Evolutionary conservation across 202 grass and related monocot species (phyloP), one percentile per base, ranked within the genome.

Genomic region (Panicum hallii): DNA sequence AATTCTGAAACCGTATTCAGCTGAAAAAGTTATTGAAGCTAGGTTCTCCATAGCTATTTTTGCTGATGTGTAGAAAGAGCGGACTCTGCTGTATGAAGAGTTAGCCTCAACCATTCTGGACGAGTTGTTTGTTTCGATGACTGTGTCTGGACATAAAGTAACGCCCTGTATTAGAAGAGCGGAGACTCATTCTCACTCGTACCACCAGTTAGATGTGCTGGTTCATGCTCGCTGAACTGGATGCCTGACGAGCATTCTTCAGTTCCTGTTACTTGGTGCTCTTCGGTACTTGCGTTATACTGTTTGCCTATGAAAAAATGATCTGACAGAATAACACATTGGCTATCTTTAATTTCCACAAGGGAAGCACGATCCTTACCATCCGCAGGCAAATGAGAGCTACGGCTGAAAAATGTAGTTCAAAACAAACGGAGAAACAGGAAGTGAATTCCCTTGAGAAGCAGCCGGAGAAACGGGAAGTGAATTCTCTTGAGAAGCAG

Each of bases 1-100:
- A 32, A 32, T 32, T 32, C 32, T 32, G 32, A 32, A 32, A 32
- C 2, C 32, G 32, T 32, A 32, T 32, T 32, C 32, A 32, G 43
- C 79, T 62, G 41, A 30, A 52, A 44, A 67, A 15, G 8, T 20
- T 20, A 32, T 40, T 66, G 70, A 44, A 64, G 26, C 58, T 3
- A 75, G 34, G 3, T 22, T 50, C 7, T 57, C 6, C 55, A 57
- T 26, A 60, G 3, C 34, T 42, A n/a, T 60, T 46, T 77, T 75
- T 62, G 63, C 67, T 74, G 73, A 74, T 87, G 66, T 67, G 58
- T 41, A 62, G 16, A 79, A 72, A 83, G 22, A 62, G 38, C 6
- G 55, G 16, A 75, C 68, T 19, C 42, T 61, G 17, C 22, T 44
- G 22, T 46, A 19, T 62, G 75, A 74, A 56, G 49, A 52, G 66